Evolutionary conservation across 2,329 filamentous ascomycete species (phyloP).

Genomic region (Fusarium multiceps): DNA sequence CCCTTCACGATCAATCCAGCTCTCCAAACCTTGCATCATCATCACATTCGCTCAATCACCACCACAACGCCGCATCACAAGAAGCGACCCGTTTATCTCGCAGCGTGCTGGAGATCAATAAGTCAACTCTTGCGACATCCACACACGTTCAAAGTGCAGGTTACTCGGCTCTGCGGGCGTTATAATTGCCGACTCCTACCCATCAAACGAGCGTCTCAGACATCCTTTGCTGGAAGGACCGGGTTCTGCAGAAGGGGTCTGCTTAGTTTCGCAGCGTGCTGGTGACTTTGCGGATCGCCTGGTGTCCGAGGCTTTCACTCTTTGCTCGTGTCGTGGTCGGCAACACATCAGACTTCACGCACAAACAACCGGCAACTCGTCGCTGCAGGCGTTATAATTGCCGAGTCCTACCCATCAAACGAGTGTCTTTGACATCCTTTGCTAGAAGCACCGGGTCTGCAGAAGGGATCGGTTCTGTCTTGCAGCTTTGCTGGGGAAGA

Average conservation of each 20-base stretch:
- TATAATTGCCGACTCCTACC: slow-evolving; percentile 31
- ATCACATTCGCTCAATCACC: neutral
- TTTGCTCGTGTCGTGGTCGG: slow-evolving; percentile 4
- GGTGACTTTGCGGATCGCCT: slow-evolving; percentile 11
- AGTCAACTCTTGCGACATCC: neutral
- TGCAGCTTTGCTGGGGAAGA: slow-evolving; percentile 19
- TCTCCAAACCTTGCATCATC: neutral
- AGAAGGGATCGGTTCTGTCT: slow-evolving; percentile 15
- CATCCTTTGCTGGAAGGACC: slow-evolving; percentile 23
- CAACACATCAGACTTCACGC: neutral
- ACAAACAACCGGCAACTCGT: neutral
- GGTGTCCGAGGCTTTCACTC: slow-evolving; percentile 9
- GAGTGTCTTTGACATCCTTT: slow-evolving; percentile 1
- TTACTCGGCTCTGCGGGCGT: slow-evolving; percentile 6
- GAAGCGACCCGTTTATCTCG: slow-evolving; percentile 2
- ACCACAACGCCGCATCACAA: neutral
- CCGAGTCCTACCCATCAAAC: slow-evolving; percentile 27
- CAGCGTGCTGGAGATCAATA: slow-evolving; percentile 13
- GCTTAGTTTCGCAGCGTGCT: slow-evolving; percentile 18
- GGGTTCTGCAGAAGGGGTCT: slow-evolving; percentile 16
- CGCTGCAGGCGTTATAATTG: slow-evolving; percentile 25
- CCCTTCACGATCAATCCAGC: neutral
- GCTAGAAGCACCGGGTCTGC: slow-evolving; percentile 27
- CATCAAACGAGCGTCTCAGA: slow-evolving; percentile 2
- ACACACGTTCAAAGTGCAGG: neutral